Evolutionary conservation across 192 early-diverging fungal species (phyloP), one percentile per base, ranked within the genome.

Genomic region (Coemansia sp.): DNA sequence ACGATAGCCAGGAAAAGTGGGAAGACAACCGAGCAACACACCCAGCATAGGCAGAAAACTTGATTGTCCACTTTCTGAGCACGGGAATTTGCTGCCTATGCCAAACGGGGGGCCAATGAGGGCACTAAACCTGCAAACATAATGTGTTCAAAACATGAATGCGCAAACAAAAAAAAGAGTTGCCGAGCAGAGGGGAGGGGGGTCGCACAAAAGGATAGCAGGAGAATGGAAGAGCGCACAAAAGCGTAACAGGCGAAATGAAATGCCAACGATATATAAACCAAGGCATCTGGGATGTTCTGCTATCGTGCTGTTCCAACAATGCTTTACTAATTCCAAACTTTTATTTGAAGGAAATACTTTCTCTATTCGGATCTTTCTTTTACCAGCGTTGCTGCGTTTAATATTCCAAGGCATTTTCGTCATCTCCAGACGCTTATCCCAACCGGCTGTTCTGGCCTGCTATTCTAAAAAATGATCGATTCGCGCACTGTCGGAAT

Each of bases 401-500:
- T 45, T 45, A 45, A 45, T 45, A 8, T 16, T 45, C 10, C 42
- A 45, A 45, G 42, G 17, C 42, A 8, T 16, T 16, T 16, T 16
- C 5, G 5, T 45, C 42, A 8, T 45, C 17, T 16, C 42, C 14
- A 45, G 42, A 16, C 14, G 42, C 36, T 38, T 12, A 16, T 45
- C 5, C 5, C 12, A 45, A 5, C 14, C 12, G 0, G 12, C 17
- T 16, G 42, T 12, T 45, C 42, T 45, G 5, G 11, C 1, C 17
- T 4, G 42, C 3, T 45, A 7, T 20, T 60, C 20, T 2, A 5
- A 20, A 52, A 30, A 51, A 81, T 81, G 78, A 64, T 76, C 56
- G 80, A 83, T 48, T 83, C 80, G 54, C 80, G 80, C 34, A 77
- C 76, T 3, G 67, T 77, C 51, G 80, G 80, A 7, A 67, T 83